These are phyloP conservation scores for Aspergillus aculeatus DNA, from an alignment of 2,329 filamentous ascomycete genomes.

Conservation along the genomic window DNA sequence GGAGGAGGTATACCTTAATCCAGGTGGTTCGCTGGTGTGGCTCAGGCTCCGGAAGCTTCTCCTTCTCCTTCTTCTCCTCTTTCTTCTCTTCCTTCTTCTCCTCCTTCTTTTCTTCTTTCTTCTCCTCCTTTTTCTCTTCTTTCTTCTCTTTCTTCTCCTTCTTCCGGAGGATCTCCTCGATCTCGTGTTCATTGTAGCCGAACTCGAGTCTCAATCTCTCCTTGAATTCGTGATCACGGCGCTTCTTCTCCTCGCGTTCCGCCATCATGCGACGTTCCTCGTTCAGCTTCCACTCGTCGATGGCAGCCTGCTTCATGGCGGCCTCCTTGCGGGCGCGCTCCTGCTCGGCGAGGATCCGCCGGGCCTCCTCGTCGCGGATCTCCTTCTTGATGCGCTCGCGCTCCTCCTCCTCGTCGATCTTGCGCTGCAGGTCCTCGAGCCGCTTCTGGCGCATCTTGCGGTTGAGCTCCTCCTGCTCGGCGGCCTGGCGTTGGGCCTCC, in stretches of 20 bases:
- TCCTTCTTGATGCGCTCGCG: constrained; percentile 42
- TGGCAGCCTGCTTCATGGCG: constrained; percentile 43
- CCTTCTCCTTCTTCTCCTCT: constrained; percentile 18
- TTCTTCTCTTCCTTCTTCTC: constrained; percentile 31
- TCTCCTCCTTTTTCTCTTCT: constrained; percentile 32
- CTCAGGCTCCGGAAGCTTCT: not conserved
- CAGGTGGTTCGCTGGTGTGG: constrained; percentile 36
- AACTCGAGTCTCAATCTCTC: constrained; percentile 41
- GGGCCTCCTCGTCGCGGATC: constrained; percentile 45
- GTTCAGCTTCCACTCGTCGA: constrained; percentile 37
- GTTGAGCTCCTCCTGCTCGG: constrained; percentile 34
- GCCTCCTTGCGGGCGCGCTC: constrained; percentile 31
- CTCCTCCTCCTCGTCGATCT: constrained; percentile 46
- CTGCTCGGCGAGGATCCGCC: constrained; percentile 38
- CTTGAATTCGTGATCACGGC: constrained; percentile 34
- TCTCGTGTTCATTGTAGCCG: constrained; percentile 42
- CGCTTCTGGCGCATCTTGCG: constrained; percentile 29
- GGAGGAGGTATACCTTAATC: constrained; percentile 40
- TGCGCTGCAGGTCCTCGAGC: constrained; percentile 33
- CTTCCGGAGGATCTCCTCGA: constrained; percentile 41
- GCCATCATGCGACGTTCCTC: constrained; percentile 28
- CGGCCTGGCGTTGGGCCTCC: constrained; percentile 29
- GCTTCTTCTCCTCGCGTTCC: constrained; percentile 35
- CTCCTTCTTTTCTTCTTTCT: constrained; percentile 36
- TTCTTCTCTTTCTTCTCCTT: constrained; percentile 41